These are phyloP conservation scores for Mucor velutinosus DNA, from an alignment of 371 early-diverging fungal species.

Conservation along the genomic window DNA sequence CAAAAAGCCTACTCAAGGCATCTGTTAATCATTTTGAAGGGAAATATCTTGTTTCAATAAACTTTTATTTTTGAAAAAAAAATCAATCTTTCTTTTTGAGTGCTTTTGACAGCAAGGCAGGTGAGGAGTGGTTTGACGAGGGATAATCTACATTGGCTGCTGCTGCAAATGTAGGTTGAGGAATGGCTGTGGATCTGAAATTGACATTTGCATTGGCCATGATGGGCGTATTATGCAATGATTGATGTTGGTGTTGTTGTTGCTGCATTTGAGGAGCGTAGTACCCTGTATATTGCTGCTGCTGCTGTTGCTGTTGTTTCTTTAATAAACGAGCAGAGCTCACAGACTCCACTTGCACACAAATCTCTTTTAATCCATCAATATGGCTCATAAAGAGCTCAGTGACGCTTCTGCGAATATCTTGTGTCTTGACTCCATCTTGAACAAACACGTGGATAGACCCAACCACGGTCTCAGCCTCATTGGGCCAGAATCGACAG, in stretches of 20 bases:
- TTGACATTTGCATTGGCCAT: not conserved
- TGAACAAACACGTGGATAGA: constrained; percentile 58
- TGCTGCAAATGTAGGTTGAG: constrained; percentile 23
- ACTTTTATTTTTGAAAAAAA: not conserved
- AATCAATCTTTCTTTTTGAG: constrained; percentile 17
- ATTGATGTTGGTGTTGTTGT: not conserved
- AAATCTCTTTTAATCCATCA: constrained; percentile 50
- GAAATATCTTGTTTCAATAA: not conserved
- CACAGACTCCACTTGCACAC: constrained; percentile 48
- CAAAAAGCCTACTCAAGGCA: constrained; percentile 9
- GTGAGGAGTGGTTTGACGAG: constrained; percentile 1
- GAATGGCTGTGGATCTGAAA: constrained; percentile 18
- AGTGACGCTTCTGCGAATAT: constrained; percentile 36
- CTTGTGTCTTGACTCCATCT: constrained; percentile 32
- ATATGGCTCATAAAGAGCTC: constrained; percentile 47
- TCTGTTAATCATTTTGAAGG: constrained; percentile 8
- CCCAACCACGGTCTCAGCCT: constrained; percentile 59
- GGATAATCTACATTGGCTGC: not conserved
- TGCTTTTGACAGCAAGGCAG: constrained; percentile 6
- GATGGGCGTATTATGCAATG: not conserved
- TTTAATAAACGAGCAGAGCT: constrained; percentile 22
- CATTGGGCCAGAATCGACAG: constrained; percentile 67
- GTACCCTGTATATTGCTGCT: not conserved
- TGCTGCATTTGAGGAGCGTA: constrained; percentile 3
- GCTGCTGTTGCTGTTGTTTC: constrained; percentile 8